Percentiles rank a stretch among this genome's conserved stretches.
These are phyloP conservation scores for Rhododendron henanense DNA, from an alignment of 148 eudicot genomes.

Conservation along the genomic window DNA sequence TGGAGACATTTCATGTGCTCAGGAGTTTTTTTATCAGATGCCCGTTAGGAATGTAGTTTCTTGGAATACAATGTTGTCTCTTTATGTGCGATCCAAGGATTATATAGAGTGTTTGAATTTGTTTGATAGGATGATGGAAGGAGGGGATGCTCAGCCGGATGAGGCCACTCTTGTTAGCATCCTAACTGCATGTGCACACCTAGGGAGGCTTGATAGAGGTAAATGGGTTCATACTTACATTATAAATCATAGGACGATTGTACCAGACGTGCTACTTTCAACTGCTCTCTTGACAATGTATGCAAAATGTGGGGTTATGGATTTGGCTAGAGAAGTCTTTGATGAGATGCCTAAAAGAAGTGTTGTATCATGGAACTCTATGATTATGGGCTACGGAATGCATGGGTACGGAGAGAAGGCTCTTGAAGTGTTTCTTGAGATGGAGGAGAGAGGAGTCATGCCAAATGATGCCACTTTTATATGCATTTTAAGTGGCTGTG, in stretches of 20 bases:
- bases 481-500: slow-evolving; percentile 49
- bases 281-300: slow-evolving; percentile 63
- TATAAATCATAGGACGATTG: slow-evolving; percentile 21
- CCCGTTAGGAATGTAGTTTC: slow-evolving; percentile 40
- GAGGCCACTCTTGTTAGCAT: slow-evolving; percentile 56
- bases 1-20: slow-evolving; percentile 45
- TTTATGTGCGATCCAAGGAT: slow-evolving; percentile 42
- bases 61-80: slow-evolving; percentile 52
- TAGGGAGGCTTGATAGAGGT: slow-evolving; percentile 38
- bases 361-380: slow-evolving; percentile 33
- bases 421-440: slow-evolving; percentile 32
- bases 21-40: slow-evolving; percentile 45
- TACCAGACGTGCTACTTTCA: slow-evolving; percentile 46
- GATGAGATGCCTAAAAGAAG: slow-evolving; percentile 47
- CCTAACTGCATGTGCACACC: slow-evolving; percentile 45
- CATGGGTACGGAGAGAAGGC: slow-evolving; percentile 47
- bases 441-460: slow-evolving; percentile 35
- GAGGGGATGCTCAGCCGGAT: slow-evolving; percentile 29
- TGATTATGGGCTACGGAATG: slow-evolving; percentile 60
- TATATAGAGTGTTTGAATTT: slow-evolving; percentile 37
- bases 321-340: slow-evolving; percentile 40
- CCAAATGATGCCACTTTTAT: slow-evolving; percentile 51
- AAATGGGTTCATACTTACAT: slow-evolving; percentile 45
- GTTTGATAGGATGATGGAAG: slow-evolving; percentile 44
- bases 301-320: slow-evolving; percentile 57